Evolutionary conservation across 2,329 filamentous ascomycete species (phyloP).

Genomic region (Cordyceps fumosorosea): DNA sequence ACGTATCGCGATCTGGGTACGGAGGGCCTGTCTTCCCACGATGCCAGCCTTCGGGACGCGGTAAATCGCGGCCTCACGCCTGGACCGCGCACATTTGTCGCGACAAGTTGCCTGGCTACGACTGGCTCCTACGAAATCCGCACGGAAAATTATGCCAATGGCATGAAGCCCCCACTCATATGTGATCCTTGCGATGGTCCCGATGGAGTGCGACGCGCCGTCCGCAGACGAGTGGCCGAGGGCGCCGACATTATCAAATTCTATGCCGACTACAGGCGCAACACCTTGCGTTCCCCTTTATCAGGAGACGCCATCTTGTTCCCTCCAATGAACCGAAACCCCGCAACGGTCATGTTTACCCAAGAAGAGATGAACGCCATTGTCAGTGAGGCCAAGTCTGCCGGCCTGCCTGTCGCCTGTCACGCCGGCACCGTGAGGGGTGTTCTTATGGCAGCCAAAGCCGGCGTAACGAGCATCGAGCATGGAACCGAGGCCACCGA

Average conservation of each 20-base stretch:
- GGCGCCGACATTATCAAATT: conserved; percentile 47
- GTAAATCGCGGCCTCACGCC: conserved; percentile 48
- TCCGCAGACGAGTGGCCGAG: conserved; percentile 39
- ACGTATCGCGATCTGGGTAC: conserved; percentile 52
- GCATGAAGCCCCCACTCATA: conserved; percentile 21
- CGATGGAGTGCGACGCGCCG: conserved; percentile 37
- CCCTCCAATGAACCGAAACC: conserved; percentile 31
- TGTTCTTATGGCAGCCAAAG: conserved; percentile 38
- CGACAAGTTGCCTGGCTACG: conserved; percentile 43
- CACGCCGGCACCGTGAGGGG: conserved; percentile 36
- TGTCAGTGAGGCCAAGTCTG: conserved; percentile 38
- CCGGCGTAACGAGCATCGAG: conserved; percentile 42
- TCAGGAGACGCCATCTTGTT: conserved; percentile 15
- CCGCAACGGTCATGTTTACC: conserved; percentile 37
- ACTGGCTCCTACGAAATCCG: conserved; percentile 43
- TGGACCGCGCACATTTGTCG: conserved; percentile 49
- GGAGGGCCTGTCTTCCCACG: conserved; percentile 42
- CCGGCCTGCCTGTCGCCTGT: conserved; percentile 35
- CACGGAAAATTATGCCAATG: conserved; percentile 34
- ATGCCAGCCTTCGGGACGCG: conserved; percentile 45
- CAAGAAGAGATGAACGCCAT: conserved; percentile 45
- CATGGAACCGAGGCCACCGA: conserved; percentile 34
- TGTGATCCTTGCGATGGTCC: conserved; percentile 42
- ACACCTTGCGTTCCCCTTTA: conserved; percentile 36
- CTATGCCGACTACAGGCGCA: conserved; percentile 42